These are phyloP conservation scores for Russula emetica DNA, from an alignment of 768 basidiomycete genomes.

Conservation along the genomic window DNA sequence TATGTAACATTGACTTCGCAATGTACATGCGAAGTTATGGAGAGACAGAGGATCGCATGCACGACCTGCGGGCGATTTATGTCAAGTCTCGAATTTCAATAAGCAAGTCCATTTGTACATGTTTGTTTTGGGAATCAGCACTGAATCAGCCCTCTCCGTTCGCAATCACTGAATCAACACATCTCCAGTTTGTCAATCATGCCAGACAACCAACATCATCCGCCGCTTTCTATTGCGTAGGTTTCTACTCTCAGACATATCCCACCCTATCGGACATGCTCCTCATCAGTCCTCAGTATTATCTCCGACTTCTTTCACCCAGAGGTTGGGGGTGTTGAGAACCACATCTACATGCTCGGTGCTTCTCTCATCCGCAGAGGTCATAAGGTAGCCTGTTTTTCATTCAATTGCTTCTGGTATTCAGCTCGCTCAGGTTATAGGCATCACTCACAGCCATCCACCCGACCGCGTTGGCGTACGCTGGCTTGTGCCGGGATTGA, in stretches of 20 bases:
- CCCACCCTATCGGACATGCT: neutral
- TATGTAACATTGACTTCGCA: too few relatives aligned
- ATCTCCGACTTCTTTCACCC: constrained; percentile 97
- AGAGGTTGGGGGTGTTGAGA: constrained; percentile 91
- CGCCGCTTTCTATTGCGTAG: constrained; percentile 17
- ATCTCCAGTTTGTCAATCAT: neutral
- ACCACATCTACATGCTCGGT: constrained; percentile 90
- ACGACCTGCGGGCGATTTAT: too few relatives aligned
- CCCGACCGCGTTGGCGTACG: constrained; percentile 84
- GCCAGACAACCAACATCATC: neutral
- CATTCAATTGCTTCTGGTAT: neutral
- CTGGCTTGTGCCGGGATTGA: constrained; percentile 81
- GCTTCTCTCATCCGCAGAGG: constrained; percentile 76
- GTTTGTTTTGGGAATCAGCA: too few relatives aligned
- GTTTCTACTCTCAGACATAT: neutral
- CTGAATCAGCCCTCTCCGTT: too few relatives aligned
- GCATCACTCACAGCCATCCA: constrained; percentile 89
- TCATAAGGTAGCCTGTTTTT: constrained; percentile 58
- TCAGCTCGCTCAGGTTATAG: constrained; percentile 61
- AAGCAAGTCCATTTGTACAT: too few relatives aligned
- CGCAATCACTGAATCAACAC: too few relatives aligned
- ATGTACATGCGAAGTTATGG: too few relatives aligned
- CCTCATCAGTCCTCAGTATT: constrained; percentile 53
- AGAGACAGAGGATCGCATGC: too few relatives aligned
- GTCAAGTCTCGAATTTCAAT: too few relatives aligned